Base-by-base conservation (phyloP, 2,329 filamentous ascomycete genomes). In the Fusarium caatingaense region DNA sequence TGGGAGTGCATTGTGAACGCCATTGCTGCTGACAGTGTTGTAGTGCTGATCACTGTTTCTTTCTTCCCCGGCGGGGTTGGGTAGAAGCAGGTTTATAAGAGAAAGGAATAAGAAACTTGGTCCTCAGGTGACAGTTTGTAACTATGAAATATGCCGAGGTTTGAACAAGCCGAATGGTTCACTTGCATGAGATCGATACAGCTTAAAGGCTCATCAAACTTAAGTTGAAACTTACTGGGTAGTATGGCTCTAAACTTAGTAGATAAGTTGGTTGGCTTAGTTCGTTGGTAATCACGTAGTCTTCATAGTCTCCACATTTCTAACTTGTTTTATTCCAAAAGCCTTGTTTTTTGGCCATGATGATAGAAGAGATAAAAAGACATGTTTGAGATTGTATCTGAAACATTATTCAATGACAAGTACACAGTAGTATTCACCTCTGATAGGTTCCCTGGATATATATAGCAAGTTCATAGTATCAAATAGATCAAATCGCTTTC, bases 1-100 rank as follows among this genome's bases (percentile, higher is more conserved):
- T 99, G 96, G 77, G 93, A 97, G 81, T 99, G 96, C 85, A 98
- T 97, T 7, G 96, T 97, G 83, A 97, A 97, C 3, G 95, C 94
- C 96, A 98, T 98, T 55, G 41, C 27, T 34, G 30, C 27, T 34
- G 30, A 47, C 42, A 20, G 37, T 56, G 47, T 13, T 21, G 30
- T 21, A 53, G 23, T 42, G 49, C 34, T 42, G 10, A 28, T 20
- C 27, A 18, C n/a, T 53, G 30, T 50, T n/a, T 27, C 30, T 25
- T 40, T 27, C 30, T 40, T 40, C 7, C 23, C 34, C 41, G 23
- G 49, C n/a, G 41, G 18, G 21, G 27, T 21, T 34, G 37, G 34
- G 23, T 27, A 50, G 28, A 54, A 32, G 8, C 34, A 44, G 11
- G 41, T 23, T 34, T 44, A 45, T 51, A 34, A 42, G 30, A 27